Percentiles rank a stretch among this genome's conserved stretches.
Evolutionary conservation across 2,329 filamentous ascomycete species (phyloP).

Genomic region (Fusarium pseudocircinatum): DNA sequence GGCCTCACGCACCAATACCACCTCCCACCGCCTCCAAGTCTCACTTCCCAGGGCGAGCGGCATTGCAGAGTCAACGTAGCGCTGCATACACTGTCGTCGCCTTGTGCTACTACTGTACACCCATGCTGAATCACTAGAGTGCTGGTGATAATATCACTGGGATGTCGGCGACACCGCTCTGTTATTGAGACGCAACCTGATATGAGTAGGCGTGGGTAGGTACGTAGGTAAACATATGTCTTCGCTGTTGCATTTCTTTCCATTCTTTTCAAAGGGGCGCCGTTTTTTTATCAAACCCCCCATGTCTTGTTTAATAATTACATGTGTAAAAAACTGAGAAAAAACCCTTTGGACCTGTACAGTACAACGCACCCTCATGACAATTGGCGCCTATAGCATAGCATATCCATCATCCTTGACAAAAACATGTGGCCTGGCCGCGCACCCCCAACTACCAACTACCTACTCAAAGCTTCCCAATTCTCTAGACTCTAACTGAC

Average conservation of each 20-base stretch:
- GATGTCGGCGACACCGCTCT: neutral
- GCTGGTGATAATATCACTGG: neutral
- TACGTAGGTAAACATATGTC: neutral
- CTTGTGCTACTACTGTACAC: neutral
- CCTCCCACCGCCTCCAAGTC: slow-evolving; percentile 13
- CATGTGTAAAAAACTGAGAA: slow-evolving; percentile 28
- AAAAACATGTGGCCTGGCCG: slow-evolving; percentile 36
- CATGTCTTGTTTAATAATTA: slow-evolving; percentile 43
- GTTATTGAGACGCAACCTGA: neutral
- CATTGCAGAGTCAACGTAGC: slow-evolving; percentile 17
- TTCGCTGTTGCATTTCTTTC: slow-evolving; percentile 25
- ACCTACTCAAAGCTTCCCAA: slow-evolving; percentile 32
- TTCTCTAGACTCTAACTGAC: slow-evolving; percentile 10
- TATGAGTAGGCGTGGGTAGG: neutral
- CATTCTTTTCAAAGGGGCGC: slow-evolving; percentile 35
- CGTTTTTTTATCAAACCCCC: slow-evolving; percentile 19
- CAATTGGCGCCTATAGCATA: slow-evolving; percentile 45
- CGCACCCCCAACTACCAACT: slow-evolving; percentile 21
- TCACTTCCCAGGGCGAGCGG: slow-evolving; percentile 7
- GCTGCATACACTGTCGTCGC: slow-evolving; percentile 9
- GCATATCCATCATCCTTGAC: slow-evolving; percentile 43
- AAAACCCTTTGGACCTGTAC: slow-evolving; percentile 40
- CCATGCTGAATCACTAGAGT: neutral
- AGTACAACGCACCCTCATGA: slow-evolving; percentile 44
- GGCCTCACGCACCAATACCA: slow-evolving; percentile 26